A percentile compares a stretch with the other conserved stretches of the same genome.
Conservation (phyloP, 768 basidiomycete species). For the Tephrocybe sp. region DNA sequence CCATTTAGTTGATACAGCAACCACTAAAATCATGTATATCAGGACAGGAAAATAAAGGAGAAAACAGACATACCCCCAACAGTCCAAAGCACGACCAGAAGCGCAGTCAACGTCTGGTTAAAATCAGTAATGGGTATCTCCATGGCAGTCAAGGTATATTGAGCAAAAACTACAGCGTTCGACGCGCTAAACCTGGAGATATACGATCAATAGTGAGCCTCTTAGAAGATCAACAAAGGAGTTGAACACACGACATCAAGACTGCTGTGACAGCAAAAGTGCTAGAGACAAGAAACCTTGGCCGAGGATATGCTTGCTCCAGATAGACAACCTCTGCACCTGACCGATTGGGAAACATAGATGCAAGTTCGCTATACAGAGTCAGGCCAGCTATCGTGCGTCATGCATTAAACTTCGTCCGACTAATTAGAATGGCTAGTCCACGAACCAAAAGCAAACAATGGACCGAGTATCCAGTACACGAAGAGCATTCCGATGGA, state of each 20-base stretch:
- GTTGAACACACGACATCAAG: constrained; percentile 28
- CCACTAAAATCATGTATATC: constrained; percentile 18
- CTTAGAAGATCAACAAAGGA: constrained; percentile 2
- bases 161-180: constrained; percentile 35
- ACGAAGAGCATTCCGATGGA: constrained; percentile 29
- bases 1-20: constrained; percentile 33
- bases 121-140: constrained; percentile 25
- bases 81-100: constrained; percentile 23
- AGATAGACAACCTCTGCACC: constrained; percentile 50
- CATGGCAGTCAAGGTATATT: constrained; percentile 32
- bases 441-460: constrained; percentile 30
- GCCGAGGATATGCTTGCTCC: constrained; percentile 42
- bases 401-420: background rate
- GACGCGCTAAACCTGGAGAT: constrained; percentile 26
- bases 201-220: background rate
- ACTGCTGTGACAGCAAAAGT: constrained; percentile 38
- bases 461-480: constrained; percentile 30
- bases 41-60: background rate
- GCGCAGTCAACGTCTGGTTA: constrained; percentile 25
- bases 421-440: background rate
- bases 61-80: constrained; percentile 20
- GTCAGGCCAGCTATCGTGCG: constrained; percentile 28
- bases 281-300: constrained; percentile 40
- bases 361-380: constrained; percentile 41
- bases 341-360: constrained; percentile 45